Evolutionary conservation across 768 basidiomycete species (phyloP), one percentile per base, ranked within the genome.

Genomic region (Cyclocybe cylindracea): DNA sequence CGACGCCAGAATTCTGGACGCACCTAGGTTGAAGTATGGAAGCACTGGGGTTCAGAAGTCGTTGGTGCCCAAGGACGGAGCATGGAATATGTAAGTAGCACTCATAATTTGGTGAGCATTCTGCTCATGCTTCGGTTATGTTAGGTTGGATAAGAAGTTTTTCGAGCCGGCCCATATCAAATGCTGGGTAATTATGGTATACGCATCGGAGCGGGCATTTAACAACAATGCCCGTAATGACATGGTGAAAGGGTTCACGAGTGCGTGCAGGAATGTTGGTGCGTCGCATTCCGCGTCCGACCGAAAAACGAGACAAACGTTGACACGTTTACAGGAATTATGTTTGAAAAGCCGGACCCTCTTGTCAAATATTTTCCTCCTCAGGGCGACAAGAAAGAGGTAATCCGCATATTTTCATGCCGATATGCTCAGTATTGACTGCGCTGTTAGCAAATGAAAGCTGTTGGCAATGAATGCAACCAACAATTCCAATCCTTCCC

Each of bases 11-110:
- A 67, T 87, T 1, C 66, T 92, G 1, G 61, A 72, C 0, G 73
- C 89, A 0, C 90, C 90, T 0, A 83, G 65, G 7, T 72, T 92
- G 31, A 78, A 77, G 49, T 92, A 93, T 53, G 87, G 87, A 8
- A 63, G 55, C 2, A 75, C 74, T 1, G 81, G 80, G 51, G 75
- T 67, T 5, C 81, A 84, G 47, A 66, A 70, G 0, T 77, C 71
- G 2, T 79, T 87, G 13, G 86, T 86, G 37, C 90, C 87, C 0
- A 67, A 72, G 3, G 78, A 86, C 47, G 90, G 91, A 0, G 67
- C 82, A 0, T 92, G 91, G 90, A 91, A 91, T 51, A 88, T 91
- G 89, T 84, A 52, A 19, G 78, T 71, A 57, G 47, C 33, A 19
- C 36, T 8, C 29, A 19, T 44, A 16, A 29, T 50, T 32, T 43